Conservation (phyloP, 2,329 filamentous ascomycete species). For the Sclerotiophoma versabilis region DNA sequence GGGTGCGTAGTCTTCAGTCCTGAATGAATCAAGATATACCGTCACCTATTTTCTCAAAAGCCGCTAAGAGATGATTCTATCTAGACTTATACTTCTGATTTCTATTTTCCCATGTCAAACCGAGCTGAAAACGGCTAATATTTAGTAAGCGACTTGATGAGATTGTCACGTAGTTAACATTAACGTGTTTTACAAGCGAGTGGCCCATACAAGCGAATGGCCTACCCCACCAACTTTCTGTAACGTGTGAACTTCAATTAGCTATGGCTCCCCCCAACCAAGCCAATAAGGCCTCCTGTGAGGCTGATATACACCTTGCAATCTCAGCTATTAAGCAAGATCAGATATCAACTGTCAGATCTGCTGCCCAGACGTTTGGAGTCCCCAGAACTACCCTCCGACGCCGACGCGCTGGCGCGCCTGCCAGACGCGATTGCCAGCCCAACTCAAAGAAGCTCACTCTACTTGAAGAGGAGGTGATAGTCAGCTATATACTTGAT, state of each 20-base stretch:
- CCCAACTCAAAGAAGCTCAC: background rate
- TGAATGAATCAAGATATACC: no score
- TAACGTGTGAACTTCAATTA: background rate
- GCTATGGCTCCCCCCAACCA: slow-evolving; percentile 6
- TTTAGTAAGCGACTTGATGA: no score
- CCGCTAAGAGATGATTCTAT: no score
- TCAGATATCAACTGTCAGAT: slow-evolving; percentile 1
- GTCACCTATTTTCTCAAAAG: no score
- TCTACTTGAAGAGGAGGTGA: slow-evolving; percentile 9
- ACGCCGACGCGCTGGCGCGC: background rate
- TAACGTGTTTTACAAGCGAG: background rate
- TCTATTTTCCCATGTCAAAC: no score
- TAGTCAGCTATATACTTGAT: slow-evolving; percentile 12
- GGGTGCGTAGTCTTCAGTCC: no score
- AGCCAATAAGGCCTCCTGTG: background rate
- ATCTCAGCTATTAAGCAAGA: slow-evolving; percentile 13
- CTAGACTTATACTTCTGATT: no score
- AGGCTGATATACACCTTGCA: slow-evolving; percentile 6
- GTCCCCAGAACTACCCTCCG: background rate
- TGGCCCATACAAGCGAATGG: background rate
- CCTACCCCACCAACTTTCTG: slow-evolving; percentile 10
- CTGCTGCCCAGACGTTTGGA: slow-evolving; percentile 6
- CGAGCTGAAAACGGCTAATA: no score
- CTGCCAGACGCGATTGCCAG: background rate
- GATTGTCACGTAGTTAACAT: no score